Conservation (phyloP, 495 filamentous ascomycete species). For the Sordaria brevicollis region DNA sequence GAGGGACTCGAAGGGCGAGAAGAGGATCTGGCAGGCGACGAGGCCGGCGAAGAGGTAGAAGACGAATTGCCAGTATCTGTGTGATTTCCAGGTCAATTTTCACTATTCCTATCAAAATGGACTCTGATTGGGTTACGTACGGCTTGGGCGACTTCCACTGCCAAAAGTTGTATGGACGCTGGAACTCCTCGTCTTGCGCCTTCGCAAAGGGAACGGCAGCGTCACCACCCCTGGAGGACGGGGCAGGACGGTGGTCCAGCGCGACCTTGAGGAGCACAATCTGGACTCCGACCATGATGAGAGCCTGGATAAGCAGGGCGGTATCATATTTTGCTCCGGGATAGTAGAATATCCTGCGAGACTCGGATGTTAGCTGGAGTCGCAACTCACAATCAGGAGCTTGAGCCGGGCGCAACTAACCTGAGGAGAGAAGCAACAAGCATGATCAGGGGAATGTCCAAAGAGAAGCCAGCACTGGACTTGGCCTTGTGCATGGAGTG, state of each 20-base stretch:
- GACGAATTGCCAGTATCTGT: conserved; percentile 82
- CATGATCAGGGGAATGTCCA: conserved; percentile 95
- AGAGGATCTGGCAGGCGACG: conserved; percentile 57
- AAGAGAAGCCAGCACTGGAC: conserved; percentile 75
- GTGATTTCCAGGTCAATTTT: neutral
- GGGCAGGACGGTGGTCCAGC: conserved; percentile 71
- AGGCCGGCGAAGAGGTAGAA: conserved; percentile 57
- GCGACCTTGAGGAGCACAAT: conserved; percentile 78
- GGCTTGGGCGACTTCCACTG: conserved; percentile 77
- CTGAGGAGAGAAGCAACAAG: conserved; percentile 86
- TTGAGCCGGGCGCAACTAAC: conserved; percentile 33
- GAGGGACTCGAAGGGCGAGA: conserved; percentile 48
- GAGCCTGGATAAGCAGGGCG: conserved; percentile 71
- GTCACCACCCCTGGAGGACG: conserved; percentile 45
- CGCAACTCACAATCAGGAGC: neutral
- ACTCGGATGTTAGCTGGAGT: conserved; percentile 6
- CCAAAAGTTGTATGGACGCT: conserved; percentile 86
- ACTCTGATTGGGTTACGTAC: conserved; percentile 31
- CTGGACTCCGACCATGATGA: conserved; percentile 82
- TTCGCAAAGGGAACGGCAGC: conserved; percentile 45
- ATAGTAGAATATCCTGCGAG: conserved; percentile 78
- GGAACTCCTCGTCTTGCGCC: conserved; percentile 37
- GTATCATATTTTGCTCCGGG: conserved; percentile 76
- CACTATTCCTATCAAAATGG: neutral
- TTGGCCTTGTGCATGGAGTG: conserved; percentile 71